Evolutionary conservation across 2,329 filamentous ascomycete genomes (phyloP).

Genomic region (Penicillium sp.): DNA sequence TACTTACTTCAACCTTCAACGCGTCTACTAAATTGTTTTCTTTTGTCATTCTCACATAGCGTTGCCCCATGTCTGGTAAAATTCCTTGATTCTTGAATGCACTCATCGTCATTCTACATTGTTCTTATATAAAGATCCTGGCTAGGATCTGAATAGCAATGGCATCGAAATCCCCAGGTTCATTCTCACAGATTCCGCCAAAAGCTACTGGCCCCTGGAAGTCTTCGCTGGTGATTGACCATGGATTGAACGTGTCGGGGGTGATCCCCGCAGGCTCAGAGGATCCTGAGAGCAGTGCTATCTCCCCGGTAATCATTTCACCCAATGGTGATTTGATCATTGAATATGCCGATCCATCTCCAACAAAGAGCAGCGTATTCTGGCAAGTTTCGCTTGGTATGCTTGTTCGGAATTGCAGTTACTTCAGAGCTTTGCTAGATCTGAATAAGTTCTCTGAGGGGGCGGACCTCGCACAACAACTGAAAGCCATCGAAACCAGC

Average conservation of each 20-base stretch:
- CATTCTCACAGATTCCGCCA: neutral
- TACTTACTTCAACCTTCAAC: neutral
- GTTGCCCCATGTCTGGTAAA: neutral
- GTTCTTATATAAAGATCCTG: neutral
- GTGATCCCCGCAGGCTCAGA: neutral
- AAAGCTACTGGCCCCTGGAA: neutral
- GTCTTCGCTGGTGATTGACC: neutral
- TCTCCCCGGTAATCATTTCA: conserved; percentile 18
- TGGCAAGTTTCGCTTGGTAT: conserved; percentile 38
- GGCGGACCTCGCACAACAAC: conserved; percentile 32
- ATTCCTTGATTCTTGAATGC: neutral
- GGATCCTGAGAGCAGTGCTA: neutral
- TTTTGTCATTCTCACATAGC: neutral
- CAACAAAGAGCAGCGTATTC: conserved; percentile 12
- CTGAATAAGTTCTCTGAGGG: conserved; percentile 45
- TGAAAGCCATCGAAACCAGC: conserved; percentile 14
- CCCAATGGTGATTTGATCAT: conserved; percentile 38
- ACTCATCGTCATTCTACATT: neutral
- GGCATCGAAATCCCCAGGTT: neutral
- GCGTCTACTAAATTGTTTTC: neutral
- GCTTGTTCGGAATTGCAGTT: conserved; percentile 37
- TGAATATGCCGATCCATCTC: conserved; percentile 26
- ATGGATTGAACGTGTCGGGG: neutral
- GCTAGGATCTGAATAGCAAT: neutral
- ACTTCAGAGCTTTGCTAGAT: conserved; percentile 43